A percentile compares a stretch with the other conserved stretches of the same genome.
Evolutionary conservation across 768 basidiomycete genomes (phyloP).

Genomic region (Mycena olivaceomarginata): DNA sequence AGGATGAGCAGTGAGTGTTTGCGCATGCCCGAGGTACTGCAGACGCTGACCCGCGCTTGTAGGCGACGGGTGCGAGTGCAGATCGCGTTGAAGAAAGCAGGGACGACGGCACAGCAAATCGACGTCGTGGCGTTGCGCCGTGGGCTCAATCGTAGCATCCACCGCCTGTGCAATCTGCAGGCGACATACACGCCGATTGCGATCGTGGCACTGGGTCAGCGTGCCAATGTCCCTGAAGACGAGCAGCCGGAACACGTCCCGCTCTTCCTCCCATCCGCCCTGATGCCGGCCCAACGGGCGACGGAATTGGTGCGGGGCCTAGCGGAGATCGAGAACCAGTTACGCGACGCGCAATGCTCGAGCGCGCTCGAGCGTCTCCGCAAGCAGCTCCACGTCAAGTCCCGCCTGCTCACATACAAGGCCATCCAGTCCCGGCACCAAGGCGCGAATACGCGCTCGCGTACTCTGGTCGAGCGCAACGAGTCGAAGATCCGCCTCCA

Average conservation of each 20-base stretch:
- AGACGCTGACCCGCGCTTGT: neutral
- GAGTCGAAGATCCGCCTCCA: too few relatives aligned
- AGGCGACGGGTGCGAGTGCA: slow-evolving; percentile 8
- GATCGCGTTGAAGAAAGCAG: neutral
- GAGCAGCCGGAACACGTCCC: slow-evolving; percentile 32
- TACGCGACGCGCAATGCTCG: slow-evolving; percentile 46
- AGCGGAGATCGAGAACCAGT: slow-evolving; percentile 42
- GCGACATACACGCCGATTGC: slow-evolving; percentile 20
- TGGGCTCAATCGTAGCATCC: neutral
- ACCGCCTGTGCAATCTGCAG: slow-evolving; percentile 19
- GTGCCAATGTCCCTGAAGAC: neutral
- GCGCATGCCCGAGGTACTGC: neutral
- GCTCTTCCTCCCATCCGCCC: slow-evolving; percentile 43
- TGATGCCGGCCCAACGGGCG: slow-evolving; percentile 10
- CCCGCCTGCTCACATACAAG: too few relatives aligned
- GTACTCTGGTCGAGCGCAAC: too few relatives aligned
- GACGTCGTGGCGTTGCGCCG: neutral
- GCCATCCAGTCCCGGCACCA: too few relatives aligned
- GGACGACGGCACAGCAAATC: neutral
- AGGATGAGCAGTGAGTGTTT: slow-evolving; percentile 27
- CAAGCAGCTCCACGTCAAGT: slow-evolving; percentile 24
- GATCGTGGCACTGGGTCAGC: neutral
- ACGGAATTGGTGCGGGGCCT: slow-evolving; percentile 33
- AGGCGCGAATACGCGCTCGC: too few relatives aligned
- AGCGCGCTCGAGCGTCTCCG: slow-evolving; percentile 36